phyloP scores from a whole-genome alignment of 768 basidiomycete species.

The Hygrocybe coccinea region DNA sequence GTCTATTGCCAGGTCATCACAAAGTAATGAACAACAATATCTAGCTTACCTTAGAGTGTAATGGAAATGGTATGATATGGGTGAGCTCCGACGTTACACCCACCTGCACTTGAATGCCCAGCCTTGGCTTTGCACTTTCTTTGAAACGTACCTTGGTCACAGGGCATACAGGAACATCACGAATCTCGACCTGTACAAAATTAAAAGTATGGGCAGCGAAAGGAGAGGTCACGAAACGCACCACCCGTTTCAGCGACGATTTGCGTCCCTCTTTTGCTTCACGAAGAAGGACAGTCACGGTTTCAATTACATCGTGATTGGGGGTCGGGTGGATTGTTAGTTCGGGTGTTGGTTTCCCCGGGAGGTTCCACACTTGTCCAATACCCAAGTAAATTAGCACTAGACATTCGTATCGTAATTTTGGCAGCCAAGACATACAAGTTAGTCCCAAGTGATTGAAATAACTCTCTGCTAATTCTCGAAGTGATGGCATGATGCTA shows the following conservation, averaged over 20 bases:
- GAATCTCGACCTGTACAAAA: neutral
- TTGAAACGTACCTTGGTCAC: neutral
- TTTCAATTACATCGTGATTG: neutral
- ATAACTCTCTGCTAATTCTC: neutral
- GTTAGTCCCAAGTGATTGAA: neutral
- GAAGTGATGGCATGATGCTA: neutral
- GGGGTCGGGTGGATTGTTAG: neutral
- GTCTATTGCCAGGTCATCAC: neutral
- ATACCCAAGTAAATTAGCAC: neutral
- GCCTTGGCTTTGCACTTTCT: neutral
- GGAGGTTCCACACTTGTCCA: neutral
- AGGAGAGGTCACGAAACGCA: neutral
- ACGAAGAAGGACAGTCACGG: neutral
- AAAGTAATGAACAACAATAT: neutral
- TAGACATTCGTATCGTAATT: neutral
- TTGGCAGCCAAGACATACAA: neutral
- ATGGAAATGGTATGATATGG: slow-evolving; percentile 1
- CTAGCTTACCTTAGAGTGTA: neutral
- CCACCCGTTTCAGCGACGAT: neutral
- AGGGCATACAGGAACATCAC: slow-evolving; percentile 1
- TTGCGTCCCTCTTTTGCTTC: no score
- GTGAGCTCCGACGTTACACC: neutral
- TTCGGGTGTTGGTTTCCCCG: neutral
- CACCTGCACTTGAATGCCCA: neutral
- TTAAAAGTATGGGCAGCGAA: neutral